Base-by-base conservation (phyloP, 352 stramenopile genomes). In the Phytophthora hybrid region DNA sequence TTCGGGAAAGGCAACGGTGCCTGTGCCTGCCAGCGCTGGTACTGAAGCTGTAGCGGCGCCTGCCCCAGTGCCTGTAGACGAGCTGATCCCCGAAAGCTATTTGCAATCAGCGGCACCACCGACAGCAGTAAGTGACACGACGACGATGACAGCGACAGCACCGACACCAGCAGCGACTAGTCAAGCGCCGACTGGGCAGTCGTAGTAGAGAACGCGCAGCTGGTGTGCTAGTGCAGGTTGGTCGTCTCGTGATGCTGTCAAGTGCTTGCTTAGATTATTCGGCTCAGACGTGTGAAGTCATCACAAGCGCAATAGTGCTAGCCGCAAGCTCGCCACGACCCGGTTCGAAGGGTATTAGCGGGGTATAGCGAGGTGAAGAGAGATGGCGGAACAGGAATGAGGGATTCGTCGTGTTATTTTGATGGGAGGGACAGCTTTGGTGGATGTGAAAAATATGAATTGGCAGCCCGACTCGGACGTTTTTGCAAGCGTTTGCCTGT, bases 391-490 rank as follows among this genome's bases (percentile, higher is more conserved):
- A 62, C 55, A 59, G 57, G 69, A 72, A 69, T 47, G 58, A 72
- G 55, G 44, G 54, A 59, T 74, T 69, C 54, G 68, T 79, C 59
- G 76, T 80, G 66, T 81, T 81, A 72, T 81, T 80, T 78, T 76
- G 60, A 63, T 73, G 73, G 60, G 49, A 75, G 47, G 60, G 66
- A 66, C 51, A 70, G 61, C 59, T 67, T 71, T 79, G 75, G 66
- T 79, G 71, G 71, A 73, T 80, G 76, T 82, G 76, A 82, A 81
- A 70, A 82, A 80, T 80, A 80, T 73, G 73, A 82, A 78, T 72
- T 76, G 72, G 66, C 68, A 78, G 67, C 59, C 39, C 34, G 19
- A 68, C 41, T 73, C 54, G 52, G 59, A 76, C 56, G 64, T 78
- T 73, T 63, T 59, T 69, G 62, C 69, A 60, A 58, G 64, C 58